Base-by-base conservation (phyloP, 805 yeast species). In the Hanseniaspora vineae region DNA sequence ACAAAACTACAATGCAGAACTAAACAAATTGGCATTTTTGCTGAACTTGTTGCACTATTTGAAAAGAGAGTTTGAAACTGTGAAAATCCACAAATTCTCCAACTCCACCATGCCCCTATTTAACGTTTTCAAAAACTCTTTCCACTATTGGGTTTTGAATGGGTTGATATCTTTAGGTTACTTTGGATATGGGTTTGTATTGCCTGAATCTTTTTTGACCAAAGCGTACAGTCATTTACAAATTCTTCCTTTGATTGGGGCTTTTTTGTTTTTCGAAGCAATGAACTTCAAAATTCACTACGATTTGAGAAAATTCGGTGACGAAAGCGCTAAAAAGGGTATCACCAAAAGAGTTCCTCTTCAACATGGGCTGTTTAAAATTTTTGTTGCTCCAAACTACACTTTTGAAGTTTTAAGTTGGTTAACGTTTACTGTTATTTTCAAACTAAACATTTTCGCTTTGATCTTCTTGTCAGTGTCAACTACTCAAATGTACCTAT, bases 341-440 rank as follows among this genome's bases (percentile, higher is more conserved):
- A 54, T 61, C 6, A 64, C 54, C 35, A 53, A 56, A 35, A 60
- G 72, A 54, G 59, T 66, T 32, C 61, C 69, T 18, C 62, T 97
- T 19, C 71, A 72, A 51, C 96, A 96, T 17, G 94, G 85, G 56
- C 84, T 90, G 10, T 92, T 92, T 61, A 72, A 77, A 51, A 65
- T 71, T 49, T 84, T 89, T 35, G 80, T 92, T n/a, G 84, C 87
- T 64, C 98, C 98, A 54, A 92, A 92, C 69, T 92, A 92, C 65
- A 82, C 87, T 55, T 90, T 88, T 63, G 98, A 92, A 71, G 68
- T 77, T 42, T 66, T 82, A 55, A 71, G 80, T 1, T 92, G 96
- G 96, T 60, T 81, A 1, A 65, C 73, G 29, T 78, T 81, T 58
- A 77, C 90, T 18, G 50, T 87, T 29, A 69, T 87, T 59, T 58